These are phyloP conservation scores for Chlorella sp. DNA, from an alignment of 139 green algal genomes.

Conservation along the genomic window DNA sequence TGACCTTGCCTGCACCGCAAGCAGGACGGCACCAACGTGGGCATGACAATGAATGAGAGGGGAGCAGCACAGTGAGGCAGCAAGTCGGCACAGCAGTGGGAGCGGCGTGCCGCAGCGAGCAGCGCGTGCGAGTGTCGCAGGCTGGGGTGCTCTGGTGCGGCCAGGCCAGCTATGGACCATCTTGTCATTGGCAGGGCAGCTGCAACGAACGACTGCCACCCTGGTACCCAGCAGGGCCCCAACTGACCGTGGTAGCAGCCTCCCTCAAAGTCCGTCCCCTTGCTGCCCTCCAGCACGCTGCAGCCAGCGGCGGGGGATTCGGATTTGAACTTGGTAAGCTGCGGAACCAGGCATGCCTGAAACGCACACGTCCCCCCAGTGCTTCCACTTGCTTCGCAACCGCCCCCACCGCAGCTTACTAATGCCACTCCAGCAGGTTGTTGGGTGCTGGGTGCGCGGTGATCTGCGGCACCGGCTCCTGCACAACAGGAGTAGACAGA, in stretches of 20 bases:
- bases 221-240: too few species aligned
- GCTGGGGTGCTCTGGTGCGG: too few species aligned
- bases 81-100: not conserved
- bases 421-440: constrained; percentile 91
- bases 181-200: too few species aligned
- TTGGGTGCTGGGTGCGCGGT: constrained; percentile 72
- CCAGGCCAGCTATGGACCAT: too few species aligned
- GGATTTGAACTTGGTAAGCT: too few species aligned
- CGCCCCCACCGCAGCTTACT: not conserved
- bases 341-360: too few species aligned
- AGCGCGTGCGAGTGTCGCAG: too few species aligned
- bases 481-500: constrained; percentile 3
- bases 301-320: too few species aligned
- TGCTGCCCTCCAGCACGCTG: constrained; percentile 55
- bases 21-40: too few species aligned
- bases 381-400: too few species aligned
- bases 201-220: too few species aligned
- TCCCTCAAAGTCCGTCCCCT: constrained; percentile 41
- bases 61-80: not conserved
- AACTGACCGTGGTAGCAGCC: constrained; percentile 84
- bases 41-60: not conserved
- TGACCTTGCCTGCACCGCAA: constrained; percentile 41
- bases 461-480: constrained; percentile 85
- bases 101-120: not conserved
- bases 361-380: too few species aligned